Evolutionary conservation across 352 stramenopile species (phyloP).

Genomic region (Lagenidium giganteum): DNA sequence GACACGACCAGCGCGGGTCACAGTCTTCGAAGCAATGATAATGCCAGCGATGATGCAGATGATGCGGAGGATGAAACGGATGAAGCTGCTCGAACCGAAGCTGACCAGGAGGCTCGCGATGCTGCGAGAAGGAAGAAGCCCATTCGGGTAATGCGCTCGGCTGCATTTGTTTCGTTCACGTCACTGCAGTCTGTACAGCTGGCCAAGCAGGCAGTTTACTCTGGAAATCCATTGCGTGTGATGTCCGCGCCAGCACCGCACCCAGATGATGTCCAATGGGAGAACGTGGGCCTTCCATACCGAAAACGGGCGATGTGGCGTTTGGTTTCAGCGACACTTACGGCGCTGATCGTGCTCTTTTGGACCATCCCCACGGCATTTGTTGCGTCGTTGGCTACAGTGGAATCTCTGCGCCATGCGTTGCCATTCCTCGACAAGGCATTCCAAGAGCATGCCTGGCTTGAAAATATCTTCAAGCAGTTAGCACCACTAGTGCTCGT

Average conservation of each 20-base stretch:
- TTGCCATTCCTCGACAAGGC: constrained; percentile 60
- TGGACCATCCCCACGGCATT: constrained; percentile 82
- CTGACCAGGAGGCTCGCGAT: constrained; percentile 46
- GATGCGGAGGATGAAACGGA: constrained; percentile 11
- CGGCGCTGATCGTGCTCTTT: constrained; percentile 64
- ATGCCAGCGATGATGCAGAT: constrained; percentile 26
- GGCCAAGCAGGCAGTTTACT: constrained; percentile 64
- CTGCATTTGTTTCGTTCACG: constrained; percentile 75
- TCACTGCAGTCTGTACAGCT: constrained; percentile 68
- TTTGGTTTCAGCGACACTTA: constrained; percentile 51
- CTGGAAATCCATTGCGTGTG: constrained; percentile 50
- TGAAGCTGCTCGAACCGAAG: constrained; percentile 25
- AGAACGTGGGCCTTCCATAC: constrained; percentile 60
- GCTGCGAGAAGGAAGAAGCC: constrained; percentile 36
- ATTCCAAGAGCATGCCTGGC: constrained; percentile 53
- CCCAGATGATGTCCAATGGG: constrained; percentile 67
- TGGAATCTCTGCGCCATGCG: constrained; percentile 56
- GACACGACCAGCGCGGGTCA: neutral
- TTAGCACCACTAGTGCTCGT: constrained; percentile 59
- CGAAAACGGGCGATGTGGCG: constrained; percentile 38
- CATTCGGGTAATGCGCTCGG: constrained; percentile 56
- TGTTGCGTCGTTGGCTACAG: constrained; percentile 59
- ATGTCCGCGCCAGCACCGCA: constrained; percentile 45
- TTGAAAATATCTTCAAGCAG: constrained; percentile 69
- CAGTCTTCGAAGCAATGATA: neutral